A percentile compares a stretch with the other conserved stretches of the same genome.
Conservation (phyloP, 441 rosid genomes). For the Erodium trifolium region DNA sequence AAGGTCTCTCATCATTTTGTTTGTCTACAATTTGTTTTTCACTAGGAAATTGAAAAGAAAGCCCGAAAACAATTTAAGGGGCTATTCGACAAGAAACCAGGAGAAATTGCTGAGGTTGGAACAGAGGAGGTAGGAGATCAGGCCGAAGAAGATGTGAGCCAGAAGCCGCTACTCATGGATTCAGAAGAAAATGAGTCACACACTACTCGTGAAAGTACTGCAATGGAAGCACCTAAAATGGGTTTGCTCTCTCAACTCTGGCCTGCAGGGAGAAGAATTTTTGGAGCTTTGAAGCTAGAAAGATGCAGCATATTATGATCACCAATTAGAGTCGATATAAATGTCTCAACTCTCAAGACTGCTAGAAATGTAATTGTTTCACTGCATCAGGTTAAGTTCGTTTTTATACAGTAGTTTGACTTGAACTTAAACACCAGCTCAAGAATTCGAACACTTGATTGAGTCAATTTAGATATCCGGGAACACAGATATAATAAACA, state of each 20-base stretch:
- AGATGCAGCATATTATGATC: conserved; percentile 42
- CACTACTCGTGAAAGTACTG: conserved; percentile 23
- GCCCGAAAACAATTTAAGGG: conserved; percentile 88
- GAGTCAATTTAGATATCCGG: too few species aligned
- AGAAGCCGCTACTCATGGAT: conserved; percentile 10
- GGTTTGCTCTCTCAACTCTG: conserved; percentile 43
- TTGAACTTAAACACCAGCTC: too few species aligned
- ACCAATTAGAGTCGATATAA: neutral
- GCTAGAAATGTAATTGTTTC: neutral
- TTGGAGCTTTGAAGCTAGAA: conserved; percentile 36
- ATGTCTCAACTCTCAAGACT: neutral
- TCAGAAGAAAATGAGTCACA: conserved; percentile 22
- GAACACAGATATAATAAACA: too few species aligned
- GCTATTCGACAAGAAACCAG: conserved; percentile 73
- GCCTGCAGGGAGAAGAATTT: conserved; percentile 38
- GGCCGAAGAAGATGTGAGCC: conserved; percentile 13
- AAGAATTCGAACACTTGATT: too few species aligned
- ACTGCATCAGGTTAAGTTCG: too few species aligned
- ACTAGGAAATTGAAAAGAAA: conserved; percentile 67
- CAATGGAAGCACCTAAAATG: conserved; percentile 22
- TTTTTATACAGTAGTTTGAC: too few species aligned
- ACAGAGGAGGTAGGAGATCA: conserved; percentile 23
- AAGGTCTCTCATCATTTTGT: neutral
- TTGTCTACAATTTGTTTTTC: neutral
- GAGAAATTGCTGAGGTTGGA: conserved; percentile 53